phyloP scores from a whole-genome alignment of 2,329 filamentous ascomycete genomes.

The Lachnellula occidentalis region DNA sequence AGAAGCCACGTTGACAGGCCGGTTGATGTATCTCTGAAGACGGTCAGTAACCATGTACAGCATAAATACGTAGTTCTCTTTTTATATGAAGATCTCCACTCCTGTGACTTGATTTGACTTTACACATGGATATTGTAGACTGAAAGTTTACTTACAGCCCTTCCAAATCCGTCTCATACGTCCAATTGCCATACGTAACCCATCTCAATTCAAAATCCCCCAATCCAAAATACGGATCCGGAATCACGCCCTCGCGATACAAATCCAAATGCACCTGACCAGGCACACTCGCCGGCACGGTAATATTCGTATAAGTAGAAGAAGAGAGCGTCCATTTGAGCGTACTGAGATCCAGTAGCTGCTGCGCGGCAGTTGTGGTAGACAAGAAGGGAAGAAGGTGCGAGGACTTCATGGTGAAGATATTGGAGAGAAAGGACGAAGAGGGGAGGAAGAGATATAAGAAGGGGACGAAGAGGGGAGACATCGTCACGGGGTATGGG shows the following conservation, averaged over 20 bases:
- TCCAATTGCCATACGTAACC: constrained; percentile 56
- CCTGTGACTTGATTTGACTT: background rate
- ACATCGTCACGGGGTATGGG: background rate
- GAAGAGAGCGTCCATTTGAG: constrained; percentile 13
- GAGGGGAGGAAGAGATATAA: background rate
- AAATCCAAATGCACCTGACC: constrained; percentile 57
- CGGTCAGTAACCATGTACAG: background rate
- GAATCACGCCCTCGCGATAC: constrained; percentile 39
- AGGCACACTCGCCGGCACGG: constrained; percentile 48
- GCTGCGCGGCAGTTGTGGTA: constrained; percentile 1
- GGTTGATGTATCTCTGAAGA: constrained; percentile 26
- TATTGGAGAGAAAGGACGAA: background rate
- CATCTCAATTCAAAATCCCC: constrained; percentile 57
- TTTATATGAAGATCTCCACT: background rate
- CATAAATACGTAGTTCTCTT: background rate
- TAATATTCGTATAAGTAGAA: constrained; percentile 36
- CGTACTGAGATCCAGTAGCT: constrained; percentile 11
- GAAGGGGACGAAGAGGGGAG: background rate
- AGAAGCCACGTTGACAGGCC: constrained; percentile 46
- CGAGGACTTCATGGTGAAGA: constrained; percentile 4
- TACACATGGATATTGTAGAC: background rate
- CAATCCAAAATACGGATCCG: constrained; percentile 43
- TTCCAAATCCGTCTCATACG: constrained; percentile 47
- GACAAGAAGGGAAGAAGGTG: background rate
- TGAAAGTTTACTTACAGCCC: constrained; percentile 32